Base-by-base conservation (phyloP, 495 filamentous ascomycete genomes). In the Penicillium nucicola region DNA sequence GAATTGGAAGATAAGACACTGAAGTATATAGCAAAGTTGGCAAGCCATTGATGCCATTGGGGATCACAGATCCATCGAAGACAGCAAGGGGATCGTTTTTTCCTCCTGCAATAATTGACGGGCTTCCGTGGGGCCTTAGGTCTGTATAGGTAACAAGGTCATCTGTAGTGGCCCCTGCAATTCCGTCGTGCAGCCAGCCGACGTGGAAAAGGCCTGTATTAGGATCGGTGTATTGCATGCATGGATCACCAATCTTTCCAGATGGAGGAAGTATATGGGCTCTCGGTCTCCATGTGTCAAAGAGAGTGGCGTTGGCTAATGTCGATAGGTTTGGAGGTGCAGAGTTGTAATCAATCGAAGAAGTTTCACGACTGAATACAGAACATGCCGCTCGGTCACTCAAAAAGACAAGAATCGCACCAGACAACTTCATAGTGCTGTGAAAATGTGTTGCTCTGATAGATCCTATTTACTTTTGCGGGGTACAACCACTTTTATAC, bases 21-120 rank as follows among this genome's bases (percentile, higher is more conserved):
- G 53, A 56, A 20, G 58, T 61, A 46, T 61, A 61, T 10, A 61
- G 22, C 7, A 61, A 52, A 17, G 58, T 61, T 3, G 58, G 58
- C 32, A 47, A 48, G 31, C 51, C 51, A 42, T 58, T 37, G 7
- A 61, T 52, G 1, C 58, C 58, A 5, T 32, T 33, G 10, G 54
- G 54, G 33, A 61, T 57, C 37, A 61, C 58, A 0, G 58, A 55
- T 12, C 58, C 58, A 37, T 61, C 58, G 25, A 61, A 61, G 17
- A 58, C 58, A 12, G 54, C 54, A 1, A 61, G 25, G 1, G 55
- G 58, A 31, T 61, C 58, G 19, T 61, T 61, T 13, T 40, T 51
- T 2, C 55, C 58, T 10, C 58, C 58, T 9, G 58, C 50, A 5
- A 47, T 35, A 32, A 61, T 61, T 14, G 45, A 39, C 0, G 46